Base-by-base conservation (phyloP, 2,329 filamentous ascomycete species). In the Lachnellula subtilissima region DNA sequence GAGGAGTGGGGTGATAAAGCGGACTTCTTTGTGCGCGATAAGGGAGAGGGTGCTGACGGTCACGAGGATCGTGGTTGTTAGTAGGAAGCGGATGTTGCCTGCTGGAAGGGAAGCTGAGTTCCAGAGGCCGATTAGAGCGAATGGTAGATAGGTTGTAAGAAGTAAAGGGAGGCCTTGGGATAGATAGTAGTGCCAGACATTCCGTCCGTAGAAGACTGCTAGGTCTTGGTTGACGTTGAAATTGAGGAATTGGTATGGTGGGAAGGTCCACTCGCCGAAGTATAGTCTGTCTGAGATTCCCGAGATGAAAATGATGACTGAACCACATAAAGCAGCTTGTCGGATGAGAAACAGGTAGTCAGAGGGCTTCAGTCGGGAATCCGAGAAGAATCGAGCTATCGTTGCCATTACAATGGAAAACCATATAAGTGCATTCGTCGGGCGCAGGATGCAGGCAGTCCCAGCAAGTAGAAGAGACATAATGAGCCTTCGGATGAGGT, bases 21-120 rank as follows among this genome's bases (percentile, higher is more conserved):
- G 90, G 65, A 96, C 89, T 78, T 99, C 94, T 72, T 99, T 99
- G 75, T 99, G 94, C 1, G 91, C 85, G 63, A 97, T 89, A 48
- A 89, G 69, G 1, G 90, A 96, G 36, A 97, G 79, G 2, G 77
- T 71, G 1, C 74, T 69, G 9, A 88, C 74, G 55, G 86, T 88
- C 32, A 83, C 72, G 53, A 86, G 62, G 43, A 87, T 78, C 7
- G 83, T 76, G 60, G 74, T 37, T 80, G 78, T 53, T 12, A 70
- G 47, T 11, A 64, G 54, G 45, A 77, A 78, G 51, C 77, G 74
- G 12, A 80, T 74, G 54, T 75, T 56, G 50, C 54, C 61, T 22
- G 63, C 61, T 46, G 68, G 62, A 58, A 75, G 67, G 23, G 69
- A 55, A 8, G 69, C 56, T 39, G 75, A 67, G 5, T 75, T 64